Conservation (phyloP, 768 basidiomycete species). For the Melanogaster broomeanus region DNA sequence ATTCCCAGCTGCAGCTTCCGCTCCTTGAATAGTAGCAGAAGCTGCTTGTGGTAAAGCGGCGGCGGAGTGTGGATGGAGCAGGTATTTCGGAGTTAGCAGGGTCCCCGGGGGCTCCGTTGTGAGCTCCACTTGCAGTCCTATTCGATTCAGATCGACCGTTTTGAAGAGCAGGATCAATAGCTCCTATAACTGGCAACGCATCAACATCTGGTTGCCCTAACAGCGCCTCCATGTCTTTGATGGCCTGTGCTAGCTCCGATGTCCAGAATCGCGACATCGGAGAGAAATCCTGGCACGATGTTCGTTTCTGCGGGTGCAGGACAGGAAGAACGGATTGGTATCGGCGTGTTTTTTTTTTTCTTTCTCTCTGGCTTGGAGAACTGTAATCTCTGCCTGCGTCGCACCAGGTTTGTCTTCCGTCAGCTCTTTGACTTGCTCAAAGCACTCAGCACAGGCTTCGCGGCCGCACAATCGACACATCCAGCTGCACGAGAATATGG, state of each 20-base stretch:
- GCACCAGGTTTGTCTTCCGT: conserved; percentile 55
- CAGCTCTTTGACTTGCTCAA: conserved; percentile 63
- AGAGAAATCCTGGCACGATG: conserved; percentile 69
- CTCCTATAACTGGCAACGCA: conserved; percentile 19
- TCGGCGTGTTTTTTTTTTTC: conserved; percentile 62
- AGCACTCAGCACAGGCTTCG: conserved; percentile 88
- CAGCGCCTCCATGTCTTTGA: conserved; percentile 68
- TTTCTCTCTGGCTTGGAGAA: conserved; percentile 56
- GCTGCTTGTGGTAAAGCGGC: neutral
- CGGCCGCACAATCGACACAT: conserved; percentile 91
- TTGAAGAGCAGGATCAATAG: conserved; percentile 33
- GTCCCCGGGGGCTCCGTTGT: conserved; percentile 14
- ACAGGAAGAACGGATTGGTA: conserved; percentile 72
- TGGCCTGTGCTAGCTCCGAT: conserved; percentile 62
- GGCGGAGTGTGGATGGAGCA: conserved; percentile 1
- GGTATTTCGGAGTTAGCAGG: conserved; percentile 1
- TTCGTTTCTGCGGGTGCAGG: conserved; percentile 70
- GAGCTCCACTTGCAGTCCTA: neutral
- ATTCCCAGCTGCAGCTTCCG: conserved; percentile 10
- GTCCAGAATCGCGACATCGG: conserved; percentile 78
- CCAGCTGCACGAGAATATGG: conserved; percentile 87
- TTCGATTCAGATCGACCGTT: conserved; percentile 9
- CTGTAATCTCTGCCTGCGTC: conserved; percentile 47
- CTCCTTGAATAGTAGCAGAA: neutral
- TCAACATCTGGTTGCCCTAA: conserved; percentile 36